Evolutionary conservation across 164 flowering plant genomes (phyloP).

Genomic region (Kingdonia uniflora): DNA sequence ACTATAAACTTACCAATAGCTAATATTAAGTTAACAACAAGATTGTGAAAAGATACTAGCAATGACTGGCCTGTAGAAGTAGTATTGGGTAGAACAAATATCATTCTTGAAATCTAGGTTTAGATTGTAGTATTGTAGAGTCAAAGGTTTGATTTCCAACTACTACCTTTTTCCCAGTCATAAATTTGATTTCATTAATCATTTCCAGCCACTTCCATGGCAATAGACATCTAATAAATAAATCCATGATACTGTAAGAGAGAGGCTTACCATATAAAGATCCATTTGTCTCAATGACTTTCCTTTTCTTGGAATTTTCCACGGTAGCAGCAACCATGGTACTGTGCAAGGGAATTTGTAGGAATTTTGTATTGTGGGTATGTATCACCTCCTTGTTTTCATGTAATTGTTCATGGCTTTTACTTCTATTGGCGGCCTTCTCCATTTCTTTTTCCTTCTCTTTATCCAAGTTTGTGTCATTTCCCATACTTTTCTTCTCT

Average conservation of each 20-base stretch:
- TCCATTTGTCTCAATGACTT: slow-evolving; percentile 51
- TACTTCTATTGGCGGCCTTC: slow-evolving; percentile 25
- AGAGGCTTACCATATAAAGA: slow-evolving; percentile 55
- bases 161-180: background rate
- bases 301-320: slow-evolving; percentile 39
- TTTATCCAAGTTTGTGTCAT: background rate
- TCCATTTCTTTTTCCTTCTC: slow-evolving; percentile 24
- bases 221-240: background rate
- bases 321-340: slow-evolving; percentile 15
- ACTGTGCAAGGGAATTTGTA: slow-evolving; percentile 17
- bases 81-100: background rate
- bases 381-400: slow-evolving; percentile 16
- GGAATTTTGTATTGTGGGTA: slow-evolving; percentile 11
- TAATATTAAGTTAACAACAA: slow-evolving; percentile 1
- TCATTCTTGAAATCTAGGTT: background rate
- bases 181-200: background rate
- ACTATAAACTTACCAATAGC: slow-evolving; percentile 10
- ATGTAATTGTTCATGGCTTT: slow-evolving; percentile 24
- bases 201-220: background rate
- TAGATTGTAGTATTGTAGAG: too few species aligned
- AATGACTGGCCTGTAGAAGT: background rate
- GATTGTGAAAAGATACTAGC: background rate
- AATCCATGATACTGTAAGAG: background rate
- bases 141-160: background rate
- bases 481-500: slow-evolving; percentile 5